A percentile compares a stretch with the other conserved stretches of the same genome.
Conservation (phyloP, 768 basidiomycete species). For the Crucibulum laeve region DNA sequence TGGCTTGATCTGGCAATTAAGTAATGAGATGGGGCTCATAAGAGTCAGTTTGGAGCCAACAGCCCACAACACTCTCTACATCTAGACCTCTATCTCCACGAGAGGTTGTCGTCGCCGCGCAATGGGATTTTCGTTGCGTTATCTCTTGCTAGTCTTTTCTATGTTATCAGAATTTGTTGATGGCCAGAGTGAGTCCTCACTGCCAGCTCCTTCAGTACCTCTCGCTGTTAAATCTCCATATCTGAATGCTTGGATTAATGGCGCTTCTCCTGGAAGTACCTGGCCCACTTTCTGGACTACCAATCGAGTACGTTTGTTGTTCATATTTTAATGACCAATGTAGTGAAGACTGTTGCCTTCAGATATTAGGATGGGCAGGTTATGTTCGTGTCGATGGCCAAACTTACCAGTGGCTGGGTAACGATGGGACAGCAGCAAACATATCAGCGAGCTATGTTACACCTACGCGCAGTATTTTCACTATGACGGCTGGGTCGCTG, state of each 20-base stretch:
- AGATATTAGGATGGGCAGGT: conserved; percentile 49
- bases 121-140: no score
- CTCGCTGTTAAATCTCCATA: conserved; percentile 52
- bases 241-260: conserved; percentile 37
- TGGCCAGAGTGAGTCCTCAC: neutral
- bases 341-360: neutral
- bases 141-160: neutral
- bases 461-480: conserved; percentile 49
- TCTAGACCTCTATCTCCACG: no score
- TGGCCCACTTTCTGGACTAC: conserved; percentile 9
- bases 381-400: conserved; percentile 42
- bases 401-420: conserved; percentile 41
- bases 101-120: no score
- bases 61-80: no score
- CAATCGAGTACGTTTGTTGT: neutral
- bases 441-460: conserved; percentile 30
- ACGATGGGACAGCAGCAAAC: conserved; percentile 13
- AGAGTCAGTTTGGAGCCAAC: no score
- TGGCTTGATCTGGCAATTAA: neutral
- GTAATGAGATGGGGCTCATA: no score
- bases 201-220: conserved; percentile 28
- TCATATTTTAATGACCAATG: neutral
- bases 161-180: neutral
- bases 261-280: conserved; percentile 9
- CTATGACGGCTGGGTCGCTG: conserved; percentile 46